Base-by-base conservation (phyloP, 139 green algal genomes). In the Nannochloris sp. region DNA sequence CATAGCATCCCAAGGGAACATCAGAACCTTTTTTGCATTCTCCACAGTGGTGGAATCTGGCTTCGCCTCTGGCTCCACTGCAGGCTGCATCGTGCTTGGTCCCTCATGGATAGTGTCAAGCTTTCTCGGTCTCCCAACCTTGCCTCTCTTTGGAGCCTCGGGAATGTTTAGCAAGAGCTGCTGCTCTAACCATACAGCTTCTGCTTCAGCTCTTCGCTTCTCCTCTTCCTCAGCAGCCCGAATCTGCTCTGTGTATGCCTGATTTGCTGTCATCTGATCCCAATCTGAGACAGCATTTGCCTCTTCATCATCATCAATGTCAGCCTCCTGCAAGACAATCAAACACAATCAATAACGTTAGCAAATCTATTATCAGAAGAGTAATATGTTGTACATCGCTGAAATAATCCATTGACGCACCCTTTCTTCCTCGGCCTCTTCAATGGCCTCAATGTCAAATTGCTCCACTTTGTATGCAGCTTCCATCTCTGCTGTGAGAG, bases 211-310 rank as follows among this genome's bases (percentile, higher is more conserved):
- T 15, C 19, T 14, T 16, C 53, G 27, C 23, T 36, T 25, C 43
- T 44, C n/a, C 53, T 75, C 66, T 2, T 54, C 60, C 19, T 66
- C 46, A 40, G 63, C 66, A 48, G 44, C 67, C 51, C 64, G 60
- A 6, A 44, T 14, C 57, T 78, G 55, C 3, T 24, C 60, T 3
- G 5, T 7, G 44, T 86, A 88, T 0, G 78, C 74, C 3, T 64
- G 73, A 31, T 73, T 74, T 15, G 85, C 81, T 2, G 67, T 74
- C 18, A 71, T 70, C 40, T 67, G 62, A 78, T 93, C 83, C 84
- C 85, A 91, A 25, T 85, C 78, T 9, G 78, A 69, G 1, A 83
- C 69, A 19, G 67, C 31, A 40, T 71, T 71, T n/a, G 66, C 64
- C 63, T 82, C 73, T 27, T 62, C 66, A 18, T 82, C 74, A 27